Evolutionary conservation across 179 eudicot genomes (phyloP), one percentile per base, ranked within the genome.

Genomic region (Pouteria campechiana): DNA sequence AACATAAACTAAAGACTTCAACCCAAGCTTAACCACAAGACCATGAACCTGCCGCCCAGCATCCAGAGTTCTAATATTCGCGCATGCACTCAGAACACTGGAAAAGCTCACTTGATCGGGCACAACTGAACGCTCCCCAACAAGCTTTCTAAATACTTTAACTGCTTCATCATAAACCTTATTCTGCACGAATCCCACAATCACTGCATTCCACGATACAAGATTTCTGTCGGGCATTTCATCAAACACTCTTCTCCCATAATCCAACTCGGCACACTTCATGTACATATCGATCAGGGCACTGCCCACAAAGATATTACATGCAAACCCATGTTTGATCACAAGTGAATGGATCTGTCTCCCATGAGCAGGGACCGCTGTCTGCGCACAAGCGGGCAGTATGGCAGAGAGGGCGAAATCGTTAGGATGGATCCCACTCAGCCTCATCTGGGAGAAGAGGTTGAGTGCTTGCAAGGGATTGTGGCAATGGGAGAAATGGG

Each of bases 61-160:
- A 3, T n/a, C 48, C 36, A 49, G 57, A 54, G 23, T 46, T 34
- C 58, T 57, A 45, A 50, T 22, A 25, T 51, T 67, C 57, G 72
- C 75, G 63, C 81, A 74, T 41, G 74, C 81, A 53, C 52, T 53
- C 60, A 74, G 60, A 5, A 51, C 70, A 60, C 75, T 72, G 16
- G 75, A 68, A 32, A 53, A 54, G 30, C 56, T 61, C 54, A 68
- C 78, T 41, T 75, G 57, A 65, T 61, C 48, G 6, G 68, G 70
- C 42, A 13, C 18, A n/a, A 65, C 4, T 3, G 10, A 47, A 7
- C 1, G 32, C 68, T 48, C 81, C 32, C 61, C 31, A 9, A 70
- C 20, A 37, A 67, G 40, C 21, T 50, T 57, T 32, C 44, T 44
- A 15, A 68, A 71, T 32, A 38, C 28, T 16, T 46, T 32, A 41